Base-by-base conservation (phyloP, 306 rosid genomes). In the Purshia tridentata region DNA sequence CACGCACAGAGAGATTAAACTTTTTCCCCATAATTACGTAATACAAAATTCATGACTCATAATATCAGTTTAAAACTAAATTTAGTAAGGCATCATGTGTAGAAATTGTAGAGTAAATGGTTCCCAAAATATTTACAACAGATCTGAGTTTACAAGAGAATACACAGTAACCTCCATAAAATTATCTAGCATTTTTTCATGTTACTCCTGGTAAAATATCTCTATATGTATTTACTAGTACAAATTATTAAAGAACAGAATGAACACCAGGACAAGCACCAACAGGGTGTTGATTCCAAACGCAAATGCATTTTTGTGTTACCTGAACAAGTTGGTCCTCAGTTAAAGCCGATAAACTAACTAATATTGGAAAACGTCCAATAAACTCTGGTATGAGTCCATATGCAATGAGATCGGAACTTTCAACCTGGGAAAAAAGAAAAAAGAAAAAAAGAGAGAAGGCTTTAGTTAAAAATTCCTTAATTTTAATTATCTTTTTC, bases 331-430 rank as follows among this genome's bases (percentile, higher is more conserved):
- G 98, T 79, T 93, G 98, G 65, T 91, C 97, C 79, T 93, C 92
- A 3, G 97, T 89, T 80, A 93, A 93, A 51, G 98, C 97, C 11
- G 86, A 82, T 80, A 91, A 84, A 78, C 94, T 93, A 65, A 93
- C 94, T 80, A 93, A 86, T 80, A 93, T 91, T 49, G 98, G 96
- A 81, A 93, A 93, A 65, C 98, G 89, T 67, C 98, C 98, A 64
- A 93, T 86, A 84, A 93, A 93, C 87, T 93, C 98, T n/a, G 98
- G 97, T 80, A 93, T 91, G 79, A 93, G 97, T 39, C 98, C 98
- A 80, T 86, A 93, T 16, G 97, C 91, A 80, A 93, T 89, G 58
- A 93, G 97, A 91, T 93, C 98, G 29, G 94, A 65, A 87, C 98
- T 93, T 83, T 91, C 98, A 76, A 88, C 98, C 98, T 93, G 92